Evolutionary conservation across 2,329 filamentous ascomycete species (phyloP).

Genomic region (Thelonectria discophora): DNA sequence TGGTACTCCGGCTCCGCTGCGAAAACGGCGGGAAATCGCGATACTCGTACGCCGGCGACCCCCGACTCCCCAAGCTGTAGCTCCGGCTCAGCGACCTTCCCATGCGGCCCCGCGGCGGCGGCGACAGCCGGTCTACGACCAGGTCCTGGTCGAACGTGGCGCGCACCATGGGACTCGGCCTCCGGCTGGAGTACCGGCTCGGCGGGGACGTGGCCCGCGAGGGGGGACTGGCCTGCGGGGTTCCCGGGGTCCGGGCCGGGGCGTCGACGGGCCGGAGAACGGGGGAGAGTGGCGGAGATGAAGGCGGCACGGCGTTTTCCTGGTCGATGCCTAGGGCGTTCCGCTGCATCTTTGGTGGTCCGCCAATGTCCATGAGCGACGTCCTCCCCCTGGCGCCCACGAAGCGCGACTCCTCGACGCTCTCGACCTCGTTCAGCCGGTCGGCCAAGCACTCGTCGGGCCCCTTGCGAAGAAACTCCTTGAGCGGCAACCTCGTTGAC

Average conservation of each 20-base stretch:
- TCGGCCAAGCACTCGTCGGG: constrained; percentile 64
- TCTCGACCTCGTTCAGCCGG: constrained; percentile 55
- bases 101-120: constrained; percentile 44
- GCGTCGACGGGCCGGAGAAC: constrained; percentile 44
- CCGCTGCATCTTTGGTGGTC: constrained; percentile 24
- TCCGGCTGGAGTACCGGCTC: constrained; percentile 42
- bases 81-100: constrained; percentile 48
- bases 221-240: constrained; percentile 39
- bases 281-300: constrained; percentile 44
- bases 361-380: constrained; percentile 28
- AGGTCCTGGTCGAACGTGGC: constrained; percentile 51
- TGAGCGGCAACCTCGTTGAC: constrained; percentile 59
- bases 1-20: constrained; percentile 46
- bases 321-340: constrained; percentile 49
- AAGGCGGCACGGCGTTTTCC: constrained; percentile 24
- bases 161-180: constrained; percentile 47
- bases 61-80: constrained; percentile 46
- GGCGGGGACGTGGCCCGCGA: constrained; percentile 43
- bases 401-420: constrained; percentile 44
- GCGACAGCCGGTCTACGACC: constrained; percentile 50
- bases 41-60: constrained; percentile 43
- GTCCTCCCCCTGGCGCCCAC: constrained; percentile 43
- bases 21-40: constrained; percentile 50
- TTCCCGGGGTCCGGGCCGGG: constrained; percentile 17
- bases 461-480: constrained; percentile 64